Conservation (phyloP, 805 yeast species). For the Candida succiphila region DNA sequence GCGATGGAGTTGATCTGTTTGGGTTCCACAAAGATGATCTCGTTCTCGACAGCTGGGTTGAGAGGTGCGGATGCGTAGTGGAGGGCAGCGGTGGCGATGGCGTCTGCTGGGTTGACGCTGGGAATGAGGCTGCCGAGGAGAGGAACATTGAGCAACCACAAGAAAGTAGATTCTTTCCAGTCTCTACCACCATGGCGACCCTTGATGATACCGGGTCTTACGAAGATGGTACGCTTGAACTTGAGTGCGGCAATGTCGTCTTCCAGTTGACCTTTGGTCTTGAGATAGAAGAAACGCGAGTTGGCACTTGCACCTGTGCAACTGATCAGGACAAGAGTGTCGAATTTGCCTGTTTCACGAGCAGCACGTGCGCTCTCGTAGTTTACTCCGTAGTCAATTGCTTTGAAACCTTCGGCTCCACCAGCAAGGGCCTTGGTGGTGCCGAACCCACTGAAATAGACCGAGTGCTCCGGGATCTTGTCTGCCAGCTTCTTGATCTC, state of each 20-base stretch:
- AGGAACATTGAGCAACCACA: too few relatives aligned
- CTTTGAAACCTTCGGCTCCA: constrained; percentile 53
- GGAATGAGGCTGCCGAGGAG: too few relatives aligned
- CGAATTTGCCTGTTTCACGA: constrained; percentile 48
- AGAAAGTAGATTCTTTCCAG: too few relatives aligned
- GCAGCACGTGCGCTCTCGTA: constrained; percentile 64
- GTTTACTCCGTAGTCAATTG: constrained; percentile 70
- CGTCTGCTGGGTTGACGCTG: too few relatives aligned
- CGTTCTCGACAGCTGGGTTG: constrained; percentile 13
- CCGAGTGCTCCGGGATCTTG: constrained; percentile 24
- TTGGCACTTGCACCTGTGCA: constrained; percentile 49
- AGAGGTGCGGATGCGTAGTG: constrained; percentile 14
- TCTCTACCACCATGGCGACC: constrained; percentile 47
- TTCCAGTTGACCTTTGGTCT: constrained; percentile 71
- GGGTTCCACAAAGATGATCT: too few relatives aligned
- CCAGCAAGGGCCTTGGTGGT: constrained; percentile 72
- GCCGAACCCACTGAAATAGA: constrained; percentile 60
- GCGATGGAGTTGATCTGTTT: too few relatives aligned
- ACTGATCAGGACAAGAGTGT: constrained; percentile 59
- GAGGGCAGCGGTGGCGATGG: constrained; percentile 45
- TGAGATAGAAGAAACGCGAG: constrained; percentile 52
- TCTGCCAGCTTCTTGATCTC: constrained; percentile 23
- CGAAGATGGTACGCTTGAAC: constrained; percentile 63
- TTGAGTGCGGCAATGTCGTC: constrained; percentile 49
- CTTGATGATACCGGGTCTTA: constrained; percentile 67